Evolutionary conservation across 148 eudicot species (phyloP), one percentile per base, ranked within the genome.

Genomic region (Talinum fruticosum): DNA sequence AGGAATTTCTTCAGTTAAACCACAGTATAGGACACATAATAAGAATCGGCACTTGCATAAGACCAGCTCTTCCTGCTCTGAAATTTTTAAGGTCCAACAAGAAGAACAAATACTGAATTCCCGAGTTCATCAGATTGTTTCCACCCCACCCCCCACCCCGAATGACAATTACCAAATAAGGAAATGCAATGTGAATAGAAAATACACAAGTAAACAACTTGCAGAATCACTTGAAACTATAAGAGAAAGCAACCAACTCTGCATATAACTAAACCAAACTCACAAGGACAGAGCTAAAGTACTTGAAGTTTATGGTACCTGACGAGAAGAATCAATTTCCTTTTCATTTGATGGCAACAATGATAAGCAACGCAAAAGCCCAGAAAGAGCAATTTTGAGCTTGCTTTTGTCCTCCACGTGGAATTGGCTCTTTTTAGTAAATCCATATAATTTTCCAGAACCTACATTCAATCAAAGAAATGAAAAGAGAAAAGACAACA

Each of bases 391-490:
- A 72, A 82, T 83, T 87, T 91, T 91, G 66, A 96, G 88, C 82
- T 89, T 92, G 83, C 89, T 88, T 84, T 87, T 91, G 66, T 96
- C 99, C 82, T 89, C 88, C 49, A 88, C 75, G 80, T 86, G 82
- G 79, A 90, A 88, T 80, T 93, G 94, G 84, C 89, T 93, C 85
- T 88, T 64, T 82, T 88, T 19, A 96, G 79, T 38, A 96, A 72
- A 78, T 91, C 92, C 67, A 84, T 90, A 45, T 90, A 96, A 81
- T 85, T 90, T 76, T 91, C 92, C 75, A 94, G 85, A 81, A 87
- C 86, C 96, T 92, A 87, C 66, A 77, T 18, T 21, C 70, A 66
- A 77, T 38, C 78, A 74, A 24, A 12, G 66, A 29, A 32, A 37
- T 28, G 41, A 67, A 71, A n/a, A n/a, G n/a, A n/a, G 30, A 35